These are phyloP conservation scores for Penicillium paradoxum DNA, from an alignment of 495 filamentous ascomycete genomes.

Conservation along the genomic window DNA sequence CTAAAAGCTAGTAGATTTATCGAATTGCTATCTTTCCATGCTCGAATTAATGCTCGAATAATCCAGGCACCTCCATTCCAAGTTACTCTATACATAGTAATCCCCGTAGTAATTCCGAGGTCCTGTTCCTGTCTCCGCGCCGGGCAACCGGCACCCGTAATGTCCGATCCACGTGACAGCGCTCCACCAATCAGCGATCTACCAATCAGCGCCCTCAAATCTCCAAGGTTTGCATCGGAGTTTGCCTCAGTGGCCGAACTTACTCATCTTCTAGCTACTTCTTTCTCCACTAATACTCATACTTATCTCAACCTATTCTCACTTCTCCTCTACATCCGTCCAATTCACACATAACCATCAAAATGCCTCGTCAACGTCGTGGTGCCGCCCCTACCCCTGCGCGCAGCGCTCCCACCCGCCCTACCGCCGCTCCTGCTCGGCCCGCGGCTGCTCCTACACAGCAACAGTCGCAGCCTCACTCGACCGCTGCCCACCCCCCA, in stretches of 20 bases:
- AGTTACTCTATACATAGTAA: background rate
- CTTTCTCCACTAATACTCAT: conserved; percentile 16
- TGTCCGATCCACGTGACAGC: conserved; percentile 10
- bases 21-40: background rate
- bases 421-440: conserved; percentile 57
- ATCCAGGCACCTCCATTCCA: too few species aligned
- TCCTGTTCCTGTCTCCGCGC: conserved; percentile 3
- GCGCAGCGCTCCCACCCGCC: conserved; percentile 60
- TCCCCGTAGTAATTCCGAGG: background rate
- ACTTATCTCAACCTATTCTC: conserved; percentile 9
- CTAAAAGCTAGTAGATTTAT: background rate
- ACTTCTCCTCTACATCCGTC: conserved; percentile 3
- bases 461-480: conserved; percentile 46
- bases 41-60: too few species aligned
- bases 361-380: conserved; percentile 77
- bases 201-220: conserved; percentile 21
- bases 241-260: conserved; percentile 20
- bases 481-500: conserved; percentile 61
- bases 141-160: background rate
- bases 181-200: conserved; percentile 18
- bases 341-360: conserved; percentile 24
- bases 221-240: conserved; percentile 23
- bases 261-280: conserved; percentile 26
- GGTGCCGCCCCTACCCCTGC: conserved; percentile 51
- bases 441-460: conserved; percentile 51